Evolutionary conservation across 345 rosid genomes (phyloP).

Genomic region (Conringia planisiliqua): DNA sequence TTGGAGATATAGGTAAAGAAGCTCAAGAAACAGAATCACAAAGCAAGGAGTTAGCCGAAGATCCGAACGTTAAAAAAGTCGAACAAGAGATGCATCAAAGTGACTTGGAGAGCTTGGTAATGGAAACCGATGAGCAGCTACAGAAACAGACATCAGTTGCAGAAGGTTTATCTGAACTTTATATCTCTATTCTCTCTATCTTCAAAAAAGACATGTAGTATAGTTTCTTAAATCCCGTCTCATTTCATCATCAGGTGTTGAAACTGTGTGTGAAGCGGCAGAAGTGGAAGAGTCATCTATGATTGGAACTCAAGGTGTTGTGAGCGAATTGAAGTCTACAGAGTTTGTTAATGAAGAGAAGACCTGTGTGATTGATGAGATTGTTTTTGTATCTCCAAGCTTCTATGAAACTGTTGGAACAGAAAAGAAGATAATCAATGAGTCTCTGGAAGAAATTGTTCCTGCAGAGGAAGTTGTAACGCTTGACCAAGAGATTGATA

Average conservation of each 20-base stretch:
- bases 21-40: constrained; percentile 5
- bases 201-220: neutral
- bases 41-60: neutral
- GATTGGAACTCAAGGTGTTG: neutral
- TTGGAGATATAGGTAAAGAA: neutral
- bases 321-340: neutral
- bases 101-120: neutral
- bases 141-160: neutral
- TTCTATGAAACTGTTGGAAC: neutral
- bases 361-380: neutral
- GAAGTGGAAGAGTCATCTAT: constrained; percentile 5
- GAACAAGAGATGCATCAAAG: neutral
- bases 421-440: neutral
- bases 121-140: constrained; percentile 13
- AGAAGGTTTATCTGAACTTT: constrained; percentile 15
- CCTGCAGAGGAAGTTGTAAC: constrained; percentile 1
- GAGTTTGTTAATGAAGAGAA: constrained; percentile 3
- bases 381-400: constrained; percentile 4
- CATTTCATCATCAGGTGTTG: neutral
- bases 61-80: neutral
- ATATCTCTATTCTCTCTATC: neutral
- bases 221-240: neutral
- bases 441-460: neutral
- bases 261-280: neutral
- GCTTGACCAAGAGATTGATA: neutral